phyloP scores from a whole-genome alignment of 2,329 filamentous ascomycete genomes.

The Colletotrichum sp. region DNA sequence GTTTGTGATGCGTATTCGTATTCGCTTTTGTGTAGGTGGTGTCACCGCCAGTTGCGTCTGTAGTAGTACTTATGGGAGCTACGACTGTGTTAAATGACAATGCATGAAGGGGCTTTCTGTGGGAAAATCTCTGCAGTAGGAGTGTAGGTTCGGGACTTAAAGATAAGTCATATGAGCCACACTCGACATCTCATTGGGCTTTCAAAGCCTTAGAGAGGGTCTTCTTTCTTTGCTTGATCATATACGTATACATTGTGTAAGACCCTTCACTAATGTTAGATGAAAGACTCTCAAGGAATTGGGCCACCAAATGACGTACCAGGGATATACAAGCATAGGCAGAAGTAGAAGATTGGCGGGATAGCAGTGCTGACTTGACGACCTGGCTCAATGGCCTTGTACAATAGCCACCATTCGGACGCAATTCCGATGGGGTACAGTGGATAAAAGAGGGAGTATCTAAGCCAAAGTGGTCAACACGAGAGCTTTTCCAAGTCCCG shows the following conservation, averaged over 20 bases:
- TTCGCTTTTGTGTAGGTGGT: background rate
- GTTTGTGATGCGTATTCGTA: background rate
- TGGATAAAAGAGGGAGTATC: conserved; percentile 88
- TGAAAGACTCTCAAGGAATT: background rate
- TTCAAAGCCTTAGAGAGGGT: conserved; percentile 60
- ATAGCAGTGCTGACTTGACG: conserved; percentile 48
- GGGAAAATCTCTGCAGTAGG: background rate
- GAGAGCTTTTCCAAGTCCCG: background rate
- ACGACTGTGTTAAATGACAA: background rate
- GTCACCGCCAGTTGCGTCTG: background rate
- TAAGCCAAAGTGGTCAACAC: background rate
- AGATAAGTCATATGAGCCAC: background rate
- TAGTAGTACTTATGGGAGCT: background rate
- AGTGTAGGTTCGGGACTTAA: background rate
- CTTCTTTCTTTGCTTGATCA: conserved; percentile 89
- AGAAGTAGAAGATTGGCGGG: conserved; percentile 65
- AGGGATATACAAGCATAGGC: conserved; percentile 80
- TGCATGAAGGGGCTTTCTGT: background rate
- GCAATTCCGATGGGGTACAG: conserved; percentile 91
- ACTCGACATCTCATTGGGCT: background rate
- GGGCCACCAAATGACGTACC: conserved; percentile 55
- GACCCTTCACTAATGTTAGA: conserved; percentile 32
- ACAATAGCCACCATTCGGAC: conserved; percentile 85
- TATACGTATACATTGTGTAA: conserved; percentile 89
- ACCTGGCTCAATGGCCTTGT: conserved; percentile 68